Conservation (phyloP, 768 basidiomycete genomes). For the Favolaschia claudopus region DNA sequence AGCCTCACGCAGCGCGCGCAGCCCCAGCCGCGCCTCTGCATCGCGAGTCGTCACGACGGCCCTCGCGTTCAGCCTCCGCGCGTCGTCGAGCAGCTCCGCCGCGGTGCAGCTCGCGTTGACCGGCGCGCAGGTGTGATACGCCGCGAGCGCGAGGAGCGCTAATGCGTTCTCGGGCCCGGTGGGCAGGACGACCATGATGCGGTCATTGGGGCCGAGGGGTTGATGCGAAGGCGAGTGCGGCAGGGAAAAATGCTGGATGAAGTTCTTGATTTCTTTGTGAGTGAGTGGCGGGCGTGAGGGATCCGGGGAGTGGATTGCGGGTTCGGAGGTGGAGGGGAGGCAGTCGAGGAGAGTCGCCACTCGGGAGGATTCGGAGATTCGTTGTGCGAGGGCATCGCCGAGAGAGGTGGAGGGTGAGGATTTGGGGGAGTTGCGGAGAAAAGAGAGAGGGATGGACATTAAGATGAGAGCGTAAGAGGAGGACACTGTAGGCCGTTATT, state of each 20-base stretch:
- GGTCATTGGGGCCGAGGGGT: slow-evolving; percentile 50
- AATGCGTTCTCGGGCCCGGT: slow-evolving; percentile 56
- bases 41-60: slow-evolving; percentile 52
- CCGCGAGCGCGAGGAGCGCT: slow-evolving; percentile 50
- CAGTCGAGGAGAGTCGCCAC: slow-evolving; percentile 50
- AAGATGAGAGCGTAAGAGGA: too few relatives aligned
- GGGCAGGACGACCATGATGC: slow-evolving; percentile 53
- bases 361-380: slow-evolving; percentile 38
- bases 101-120: slow-evolving; percentile 56
- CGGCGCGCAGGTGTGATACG: slow-evolving; percentile 55
- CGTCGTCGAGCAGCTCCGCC: slow-evolving; percentile 52
- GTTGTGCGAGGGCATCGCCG: slow-evolving; percentile 45
- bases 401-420: slow-evolving; percentile 40
- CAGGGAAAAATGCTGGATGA: slow-evolving; percentile 48
- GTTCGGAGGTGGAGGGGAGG: slow-evolving; percentile 39
- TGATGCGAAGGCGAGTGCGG: slow-evolving; percentile 40
- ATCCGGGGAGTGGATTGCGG: slow-evolving; percentile 51
- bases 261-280: slow-evolving; percentile 44
- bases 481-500: too few relatives aligned
- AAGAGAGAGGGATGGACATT: slow-evolving; percentile 41
- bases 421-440: slow-evolving; percentile 35
- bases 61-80: slow-evolving; percentile 44
- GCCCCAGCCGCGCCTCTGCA: slow-evolving; percentile 46
- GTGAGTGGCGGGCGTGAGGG: slow-evolving; percentile 42
- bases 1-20: slow-evolving; percentile 39